phyloP scores from a whole-genome alignment of 1,139 yeast species.

The Scheffersomyces cryptocercus region DNA sequence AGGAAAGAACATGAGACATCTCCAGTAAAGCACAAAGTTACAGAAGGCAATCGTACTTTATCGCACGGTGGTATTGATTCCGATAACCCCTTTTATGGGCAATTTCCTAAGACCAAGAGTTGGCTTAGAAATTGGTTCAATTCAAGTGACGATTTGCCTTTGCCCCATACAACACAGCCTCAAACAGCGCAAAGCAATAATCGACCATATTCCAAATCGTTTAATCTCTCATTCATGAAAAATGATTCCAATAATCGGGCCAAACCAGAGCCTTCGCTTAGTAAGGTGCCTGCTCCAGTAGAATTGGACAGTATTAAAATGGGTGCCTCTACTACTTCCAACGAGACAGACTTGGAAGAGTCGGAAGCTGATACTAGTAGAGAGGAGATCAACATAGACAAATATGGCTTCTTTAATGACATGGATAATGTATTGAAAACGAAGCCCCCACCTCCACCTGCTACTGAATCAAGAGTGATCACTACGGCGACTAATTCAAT shows the following conservation, averaged over 20 bases:
- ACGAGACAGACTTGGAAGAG: background rate
- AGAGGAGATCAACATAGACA: constrained; percentile 39
- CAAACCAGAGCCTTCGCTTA: background rate
- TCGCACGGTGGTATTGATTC: too few species aligned
- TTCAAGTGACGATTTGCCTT: constrained; percentile 16
- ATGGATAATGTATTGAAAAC: constrained; percentile 4
- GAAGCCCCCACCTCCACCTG: background rate
- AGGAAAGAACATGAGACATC: too few species aligned
- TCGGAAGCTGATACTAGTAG: background rate
- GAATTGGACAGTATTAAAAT: constrained; percentile 47
- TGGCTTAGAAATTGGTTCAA: constrained; percentile 23
- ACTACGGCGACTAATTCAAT: background rate
- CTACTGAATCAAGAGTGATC: background rate
- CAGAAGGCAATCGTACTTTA: too few species aligned
- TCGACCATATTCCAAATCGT: constrained; percentile 9
- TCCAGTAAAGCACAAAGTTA: too few species aligned
- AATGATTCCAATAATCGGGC: background rate
- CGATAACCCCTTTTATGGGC: background rate
- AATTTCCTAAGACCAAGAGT: constrained; percentile 2
- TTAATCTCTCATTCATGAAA: constrained; percentile 2
- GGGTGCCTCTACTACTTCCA: constrained; percentile 5
- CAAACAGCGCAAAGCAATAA: background rate
- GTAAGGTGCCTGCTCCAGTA: constrained; percentile 33
- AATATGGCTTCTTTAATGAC: constrained; percentile 50
- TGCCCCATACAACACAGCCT: background rate